phyloP scores from a whole-genome alignment of 2,329 filamentous ascomycete genomes.

The Blumeriella jaapii region DNA sequence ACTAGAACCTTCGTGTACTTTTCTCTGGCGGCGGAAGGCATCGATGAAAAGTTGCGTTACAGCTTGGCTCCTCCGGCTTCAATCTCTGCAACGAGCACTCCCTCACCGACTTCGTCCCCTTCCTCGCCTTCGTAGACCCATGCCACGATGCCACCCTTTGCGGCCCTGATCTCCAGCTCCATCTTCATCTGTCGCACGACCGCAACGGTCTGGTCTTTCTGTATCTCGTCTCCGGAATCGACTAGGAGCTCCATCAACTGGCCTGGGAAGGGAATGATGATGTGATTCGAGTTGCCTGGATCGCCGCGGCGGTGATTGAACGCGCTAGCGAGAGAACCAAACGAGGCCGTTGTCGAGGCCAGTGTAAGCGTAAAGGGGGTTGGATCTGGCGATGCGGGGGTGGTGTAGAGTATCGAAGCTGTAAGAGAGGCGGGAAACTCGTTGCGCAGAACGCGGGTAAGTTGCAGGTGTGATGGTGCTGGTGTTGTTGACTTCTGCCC shows the following conservation, averaged over 20 bases:
- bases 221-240: constrained; percentile 37
- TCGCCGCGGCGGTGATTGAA: constrained; percentile 38
- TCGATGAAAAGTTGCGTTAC: constrained; percentile 1
- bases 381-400: constrained; percentile 36
- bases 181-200: constrained; percentile 60
- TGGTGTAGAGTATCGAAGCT: constrained; percentile 36
- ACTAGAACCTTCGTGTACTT: no score
- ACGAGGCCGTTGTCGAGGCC: constrained; percentile 32
- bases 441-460: constrained; percentile 44
- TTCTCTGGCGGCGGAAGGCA: no score
- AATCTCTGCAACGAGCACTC: constrained; percentile 18
- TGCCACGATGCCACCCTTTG: constrained; percentile 14
- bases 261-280: constrained; percentile 45
- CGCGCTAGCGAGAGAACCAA: constrained; percentile 38
- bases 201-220: constrained; percentile 40
- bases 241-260: constrained; percentile 49
- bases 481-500: no score
- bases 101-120: constrained; percentile 22
- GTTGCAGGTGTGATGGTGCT: constrained; percentile 38
- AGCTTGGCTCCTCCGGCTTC: constrained; percentile 12
- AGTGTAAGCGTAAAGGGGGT: constrained; percentile 32
- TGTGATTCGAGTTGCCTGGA: constrained; percentile 36
- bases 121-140: constrained; percentile 24
- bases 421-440: constrained; percentile 45
- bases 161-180: constrained; percentile 47